phyloP scores from a whole-genome alignment of 1,139 yeast genomes.

The Geotrichum phurueaensis region DNA sequence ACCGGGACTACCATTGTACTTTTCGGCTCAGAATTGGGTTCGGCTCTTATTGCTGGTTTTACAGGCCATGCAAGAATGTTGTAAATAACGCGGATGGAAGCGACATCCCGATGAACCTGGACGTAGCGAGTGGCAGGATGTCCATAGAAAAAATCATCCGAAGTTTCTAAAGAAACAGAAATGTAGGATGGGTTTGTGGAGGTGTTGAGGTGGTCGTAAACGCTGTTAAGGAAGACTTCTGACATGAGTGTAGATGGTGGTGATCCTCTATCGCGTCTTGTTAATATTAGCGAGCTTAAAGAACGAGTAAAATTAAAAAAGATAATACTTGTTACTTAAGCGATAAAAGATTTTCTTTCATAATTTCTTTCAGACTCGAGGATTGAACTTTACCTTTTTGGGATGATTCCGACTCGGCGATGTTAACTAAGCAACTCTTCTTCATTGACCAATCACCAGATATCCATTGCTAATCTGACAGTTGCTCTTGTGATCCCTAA shows the following conservation, averaged over 20 bases:
- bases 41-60: constrained; percentile 15
- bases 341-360: background rate
- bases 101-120: constrained; percentile 2
- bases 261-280: background rate
- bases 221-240: background rate
- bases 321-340: background rate
- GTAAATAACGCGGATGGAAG: constrained; percentile 18
- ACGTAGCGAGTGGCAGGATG: constrained; percentile 1
- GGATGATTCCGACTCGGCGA: background rate
- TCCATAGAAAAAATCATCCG: background rate
- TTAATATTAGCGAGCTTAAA: background rate
- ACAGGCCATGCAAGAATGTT: constrained; percentile 31
- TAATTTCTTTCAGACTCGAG: background rate
- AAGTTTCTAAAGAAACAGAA: background rate
- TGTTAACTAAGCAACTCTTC: background rate
- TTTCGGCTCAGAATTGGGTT: background rate
- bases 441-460: background rate
- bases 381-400: background rate
- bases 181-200: background rate
- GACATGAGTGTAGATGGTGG: background rate
- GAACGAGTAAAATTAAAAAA: background rate
- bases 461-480: background rate
- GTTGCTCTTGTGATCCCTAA: background rate
- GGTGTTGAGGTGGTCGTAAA: background rate
- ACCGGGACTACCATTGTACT: constrained; percentile 27